Percentiles rank a stretch among this genome's conserved stretches.
phyloP scores from a whole-genome alignment of 306 rosid genomes.

The Lotus japonicus region DNA sequence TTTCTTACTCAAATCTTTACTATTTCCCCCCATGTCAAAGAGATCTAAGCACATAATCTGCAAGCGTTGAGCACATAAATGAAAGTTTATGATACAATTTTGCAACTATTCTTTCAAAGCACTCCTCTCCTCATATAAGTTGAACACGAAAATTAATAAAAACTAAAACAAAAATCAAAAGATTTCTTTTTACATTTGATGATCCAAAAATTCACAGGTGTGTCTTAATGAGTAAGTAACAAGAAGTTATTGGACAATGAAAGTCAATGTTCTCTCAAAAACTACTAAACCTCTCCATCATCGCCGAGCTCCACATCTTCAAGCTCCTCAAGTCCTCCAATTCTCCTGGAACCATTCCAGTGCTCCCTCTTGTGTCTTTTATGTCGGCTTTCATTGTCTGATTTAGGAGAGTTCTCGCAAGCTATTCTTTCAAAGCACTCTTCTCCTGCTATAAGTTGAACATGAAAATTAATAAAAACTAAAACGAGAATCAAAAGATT shows the following conservation, averaged over 20 bases:
- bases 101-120: not conserved
- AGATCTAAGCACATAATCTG: not conserved
- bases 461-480: not conserved
- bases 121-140: not conserved
- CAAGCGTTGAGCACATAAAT: not conserved
- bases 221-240: not conserved
- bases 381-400: slow-evolving; percentile 74
- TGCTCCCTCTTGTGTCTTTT: slow-evolving; percentile 91
- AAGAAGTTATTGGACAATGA: not conserved
- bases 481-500: not conserved
- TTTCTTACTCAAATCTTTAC: no score
- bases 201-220: slow-evolving; percentile 16
- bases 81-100: not conserved
- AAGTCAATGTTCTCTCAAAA: not conserved
- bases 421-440: not conserved
- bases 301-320: slow-evolving; percentile 99
- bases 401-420: slow-evolving; percentile 84
- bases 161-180: not conserved
- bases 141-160: not conserved
- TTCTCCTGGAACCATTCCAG: slow-evolving; percentile 63
- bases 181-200: slow-evolving; percentile 3
- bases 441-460: not conserved
- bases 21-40: no score
- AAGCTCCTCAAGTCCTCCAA: slow-evolving; percentile 68
- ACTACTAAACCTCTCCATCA: slow-evolving; percentile 63